phyloP scores from a whole-genome alignment of 179 eudicot species.

The Gypsophila paniculata region DNA sequence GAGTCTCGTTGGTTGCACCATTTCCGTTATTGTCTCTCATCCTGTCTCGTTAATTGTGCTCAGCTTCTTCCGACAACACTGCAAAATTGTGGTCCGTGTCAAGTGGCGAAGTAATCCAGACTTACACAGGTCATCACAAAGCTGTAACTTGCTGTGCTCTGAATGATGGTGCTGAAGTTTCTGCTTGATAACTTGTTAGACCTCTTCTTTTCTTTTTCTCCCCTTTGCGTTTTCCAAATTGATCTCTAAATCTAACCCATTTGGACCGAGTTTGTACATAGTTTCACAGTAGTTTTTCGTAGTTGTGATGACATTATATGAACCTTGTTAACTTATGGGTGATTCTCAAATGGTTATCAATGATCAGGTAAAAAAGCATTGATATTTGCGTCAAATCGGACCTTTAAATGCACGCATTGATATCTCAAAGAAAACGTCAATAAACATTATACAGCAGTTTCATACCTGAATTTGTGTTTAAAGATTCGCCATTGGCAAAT shows the following conservation, averaged over 20 bases:
- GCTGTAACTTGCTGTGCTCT: slow-evolving; percentile 93
- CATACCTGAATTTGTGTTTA: too few species aligned
- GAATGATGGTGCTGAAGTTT: slow-evolving; percentile 83
- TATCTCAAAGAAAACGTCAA: too few species aligned
- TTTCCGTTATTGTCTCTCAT: background rate
- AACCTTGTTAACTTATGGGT: too few species aligned
- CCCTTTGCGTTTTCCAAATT: background rate
- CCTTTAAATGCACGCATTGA: background rate
- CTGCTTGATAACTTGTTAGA: slow-evolving; percentile 21
- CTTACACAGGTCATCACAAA: slow-evolving; percentile 86
- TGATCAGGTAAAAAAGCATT: background rate
- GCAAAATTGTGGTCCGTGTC: slow-evolving; percentile 82
- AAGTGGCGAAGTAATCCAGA: slow-evolving; percentile 68
- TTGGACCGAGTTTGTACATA: slow-evolving; percentile 14
- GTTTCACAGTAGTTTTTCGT: background rate
- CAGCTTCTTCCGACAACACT: slow-evolving; percentile 87
- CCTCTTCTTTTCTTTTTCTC: background rate
- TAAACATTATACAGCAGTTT: too few species aligned
- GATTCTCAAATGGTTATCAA: background rate
- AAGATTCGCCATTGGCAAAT: background rate
- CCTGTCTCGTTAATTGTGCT: slow-evolving; percentile 13
- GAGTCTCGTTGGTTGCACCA: background rate
- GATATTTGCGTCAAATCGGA: background rate
- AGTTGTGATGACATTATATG: background rate
- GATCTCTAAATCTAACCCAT: background rate